phyloP scores from a whole-genome alignment of 352 stramenopile species.

The Globisporangium carolinianum region DNA sequence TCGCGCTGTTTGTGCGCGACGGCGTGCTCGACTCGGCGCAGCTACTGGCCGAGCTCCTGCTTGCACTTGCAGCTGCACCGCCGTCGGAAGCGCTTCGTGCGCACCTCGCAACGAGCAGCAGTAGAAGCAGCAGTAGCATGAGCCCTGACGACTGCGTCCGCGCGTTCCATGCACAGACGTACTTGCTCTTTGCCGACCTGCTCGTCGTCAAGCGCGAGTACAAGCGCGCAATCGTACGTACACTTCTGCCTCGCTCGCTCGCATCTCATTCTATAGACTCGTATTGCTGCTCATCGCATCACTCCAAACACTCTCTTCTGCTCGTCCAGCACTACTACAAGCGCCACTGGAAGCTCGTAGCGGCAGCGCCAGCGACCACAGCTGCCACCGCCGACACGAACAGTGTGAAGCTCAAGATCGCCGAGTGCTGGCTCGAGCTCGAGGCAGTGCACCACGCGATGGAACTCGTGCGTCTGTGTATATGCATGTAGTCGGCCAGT shows the following conservation, averaged over 20 bases:
- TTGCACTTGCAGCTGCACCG: slow-evolving; percentile 35
- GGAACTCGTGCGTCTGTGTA: slow-evolving; percentile 30
- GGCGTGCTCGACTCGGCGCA: slow-evolving; percentile 52
- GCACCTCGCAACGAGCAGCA: background rate
- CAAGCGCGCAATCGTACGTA: slow-evolving; percentile 64
- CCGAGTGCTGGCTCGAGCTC: slow-evolving; percentile 59
- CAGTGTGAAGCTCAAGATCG: slow-evolving; percentile 49
- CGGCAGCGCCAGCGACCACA: background rate
- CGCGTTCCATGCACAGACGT: slow-evolving; percentile 52
- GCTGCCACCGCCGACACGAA: slow-evolving; percentile 11
- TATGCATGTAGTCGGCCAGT: background rate
- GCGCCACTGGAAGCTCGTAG: slow-evolving; percentile 32
- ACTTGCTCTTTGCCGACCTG: slow-evolving; percentile 58
- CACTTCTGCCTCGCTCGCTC: too few species aligned
- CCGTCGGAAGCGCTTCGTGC: slow-evolving; percentile 4
- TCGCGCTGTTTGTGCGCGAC: slow-evolving; percentile 41
- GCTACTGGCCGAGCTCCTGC: slow-evolving; percentile 54
- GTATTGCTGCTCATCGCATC: slow-evolving; percentile 9
- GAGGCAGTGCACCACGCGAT: slow-evolving; percentile 50
- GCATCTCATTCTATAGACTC: too few species aligned
- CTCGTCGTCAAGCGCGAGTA: slow-evolving; percentile 59
- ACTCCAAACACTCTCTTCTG: too few species aligned
- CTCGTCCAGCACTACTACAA: slow-evolving; percentile 38
- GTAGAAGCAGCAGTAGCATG: background rate
- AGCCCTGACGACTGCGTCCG: slow-evolving; percentile 6